Conservation (phyloP, 495 filamentous ascomycete species). For the Talaromyces nanjingensis region DNA sequence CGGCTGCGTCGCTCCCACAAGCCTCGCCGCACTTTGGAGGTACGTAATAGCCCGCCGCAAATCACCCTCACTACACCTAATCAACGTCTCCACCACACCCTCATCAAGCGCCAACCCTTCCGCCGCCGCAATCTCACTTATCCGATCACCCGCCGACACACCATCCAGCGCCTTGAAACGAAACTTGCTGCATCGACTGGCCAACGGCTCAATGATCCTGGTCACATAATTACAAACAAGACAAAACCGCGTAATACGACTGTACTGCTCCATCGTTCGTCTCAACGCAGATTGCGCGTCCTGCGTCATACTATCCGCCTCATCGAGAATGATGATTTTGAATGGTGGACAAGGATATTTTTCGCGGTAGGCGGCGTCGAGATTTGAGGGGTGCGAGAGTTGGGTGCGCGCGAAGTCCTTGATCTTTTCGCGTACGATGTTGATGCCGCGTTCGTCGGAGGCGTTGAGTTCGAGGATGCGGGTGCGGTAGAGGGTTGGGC, state of each 20-base stretch:
- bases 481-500: slow-evolving; percentile 85
- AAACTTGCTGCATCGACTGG: slow-evolving; percentile 89
- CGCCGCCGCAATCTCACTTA: slow-evolving; percentile 71
- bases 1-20: slow-evolving; percentile 54
- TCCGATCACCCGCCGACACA: slow-evolving; percentile 62
- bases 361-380: slow-evolving; percentile 56
- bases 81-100: slow-evolving; percentile 74
- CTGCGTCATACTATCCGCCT: slow-evolving; percentile 98
- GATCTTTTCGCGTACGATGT: slow-evolving; percentile 95
- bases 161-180: slow-evolving; percentile 93
- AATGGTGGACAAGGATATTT: slow-evolving; percentile 92
- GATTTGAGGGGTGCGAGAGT: slow-evolving; percentile 67
- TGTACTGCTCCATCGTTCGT: slow-evolving; percentile 96
- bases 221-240: slow-evolving; percentile 99
- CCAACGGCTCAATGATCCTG: slow-evolving; percentile 92
- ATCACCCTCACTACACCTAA: slow-evolving; percentile 87
- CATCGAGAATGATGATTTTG: slow-evolving; percentile 97
- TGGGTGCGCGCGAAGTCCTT: slow-evolving; percentile 97
- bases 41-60: slow-evolving; percentile 94
- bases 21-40: slow-evolving; percentile 78
- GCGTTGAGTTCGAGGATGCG: slow-evolving; percentile 97
- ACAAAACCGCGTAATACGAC: slow-evolving; percentile 93
- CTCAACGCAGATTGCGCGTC: slow-evolving; percentile 90
- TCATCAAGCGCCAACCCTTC: slow-evolving; percentile 70
- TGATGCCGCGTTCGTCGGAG: slow-evolving; percentile 96